phyloP scores from a whole-genome alignment of 176 grass and related monocot genomes.

The Oryza punctata region DNA sequence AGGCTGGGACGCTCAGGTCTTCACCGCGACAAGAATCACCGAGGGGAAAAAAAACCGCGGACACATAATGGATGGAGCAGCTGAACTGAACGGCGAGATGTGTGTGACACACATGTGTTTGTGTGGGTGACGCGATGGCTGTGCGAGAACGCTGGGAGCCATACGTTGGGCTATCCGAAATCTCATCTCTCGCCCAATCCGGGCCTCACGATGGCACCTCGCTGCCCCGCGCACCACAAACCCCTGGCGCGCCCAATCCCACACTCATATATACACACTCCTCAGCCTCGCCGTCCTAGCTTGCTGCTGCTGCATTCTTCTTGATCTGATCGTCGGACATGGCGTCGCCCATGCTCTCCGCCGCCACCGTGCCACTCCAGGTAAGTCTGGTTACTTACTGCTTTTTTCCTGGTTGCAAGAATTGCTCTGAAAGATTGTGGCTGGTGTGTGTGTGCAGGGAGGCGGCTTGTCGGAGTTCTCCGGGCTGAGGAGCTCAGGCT shows the following conservation, averaged over 20 bases:
- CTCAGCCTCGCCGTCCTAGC: constrained; percentile 21
- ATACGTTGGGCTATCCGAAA: constrained; percentile 62
- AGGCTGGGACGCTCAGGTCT: not conserved
- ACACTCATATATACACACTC: constrained; percentile 39
- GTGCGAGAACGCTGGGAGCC: constrained; percentile 28
- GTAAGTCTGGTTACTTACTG: not conserved
- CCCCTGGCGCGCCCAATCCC: constrained; percentile 28
- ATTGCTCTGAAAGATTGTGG: not conserved
- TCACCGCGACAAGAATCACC: not conserved
- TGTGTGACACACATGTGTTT: not conserved
- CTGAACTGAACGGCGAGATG: not conserved
- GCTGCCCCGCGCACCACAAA: constrained; percentile 34
- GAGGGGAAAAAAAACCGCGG: not conserved
- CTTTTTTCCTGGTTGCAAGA: not conserved
- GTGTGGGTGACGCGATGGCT: constrained; percentile 22
- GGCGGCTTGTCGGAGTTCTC: constrained; percentile 59
- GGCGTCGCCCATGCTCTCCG: constrained; percentile 67
- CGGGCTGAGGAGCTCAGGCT: constrained; percentile 61
- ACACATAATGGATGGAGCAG: not conserved
- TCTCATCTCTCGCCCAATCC: constrained; percentile 50
- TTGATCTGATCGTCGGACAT: constrained; percentile 31
- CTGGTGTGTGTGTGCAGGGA: constrained; percentile 27
- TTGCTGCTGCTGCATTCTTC: constrained; percentile 15
- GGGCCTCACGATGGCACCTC: constrained; percentile 41
- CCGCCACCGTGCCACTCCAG: constrained; percentile 46